Conservation (phyloP, 2,329 filamentous ascomycete genomes). For the Daldinia sp. region DNA sequence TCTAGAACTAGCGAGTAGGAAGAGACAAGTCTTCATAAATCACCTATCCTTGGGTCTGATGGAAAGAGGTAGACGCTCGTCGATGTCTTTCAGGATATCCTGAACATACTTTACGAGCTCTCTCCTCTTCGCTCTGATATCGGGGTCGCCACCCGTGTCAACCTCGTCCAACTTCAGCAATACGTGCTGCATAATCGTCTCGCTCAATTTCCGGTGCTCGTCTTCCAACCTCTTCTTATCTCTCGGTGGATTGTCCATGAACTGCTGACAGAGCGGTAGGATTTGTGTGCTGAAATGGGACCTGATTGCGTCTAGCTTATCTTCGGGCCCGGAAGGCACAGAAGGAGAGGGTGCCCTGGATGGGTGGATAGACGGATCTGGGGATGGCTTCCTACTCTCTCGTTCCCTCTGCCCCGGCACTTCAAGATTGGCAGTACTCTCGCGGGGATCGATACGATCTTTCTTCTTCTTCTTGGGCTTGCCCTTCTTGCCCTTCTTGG, state of each 20-base stretch:
- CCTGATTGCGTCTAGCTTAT: slow-evolving; percentile 73
- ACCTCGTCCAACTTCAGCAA: slow-evolving; percentile 80
- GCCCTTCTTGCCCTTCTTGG: slow-evolving; percentile 53
- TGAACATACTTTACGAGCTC: slow-evolving; percentile 78
- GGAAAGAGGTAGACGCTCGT: slow-evolving; percentile 52
- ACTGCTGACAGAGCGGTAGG: slow-evolving; percentile 71
- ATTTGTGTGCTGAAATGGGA: slow-evolving; percentile 70
- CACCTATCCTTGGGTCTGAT: slow-evolving; percentile 28
- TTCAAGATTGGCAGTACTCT: slow-evolving; percentile 54
- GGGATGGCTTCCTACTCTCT: slow-evolving; percentile 45
- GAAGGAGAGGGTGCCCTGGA: slow-evolving; percentile 51
- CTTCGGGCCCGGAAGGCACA: slow-evolving; percentile 55
- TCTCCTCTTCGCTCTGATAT: slow-evolving; percentile 72
- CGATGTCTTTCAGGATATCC: slow-evolving; percentile 69
- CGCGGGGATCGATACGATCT: slow-evolving; percentile 53
- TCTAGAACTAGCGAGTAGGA: background rate
- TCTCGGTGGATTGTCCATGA: slow-evolving; percentile 66
- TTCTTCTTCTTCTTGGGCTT: slow-evolving; percentile 50
- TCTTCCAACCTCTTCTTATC: slow-evolving; percentile 74
- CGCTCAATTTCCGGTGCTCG: slow-evolving; percentile 77
- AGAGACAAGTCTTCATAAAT: background rate
- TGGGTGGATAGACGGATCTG: slow-evolving; percentile 49
- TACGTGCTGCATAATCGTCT: slow-evolving; percentile 79
- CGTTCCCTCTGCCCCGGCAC: slow-evolving; percentile 49
- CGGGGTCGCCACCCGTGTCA: slow-evolving; percentile 73